phyloP scores from a whole-genome alignment of 2,329 filamentous ascomycete species.

The Fusarium setosum region DNA sequence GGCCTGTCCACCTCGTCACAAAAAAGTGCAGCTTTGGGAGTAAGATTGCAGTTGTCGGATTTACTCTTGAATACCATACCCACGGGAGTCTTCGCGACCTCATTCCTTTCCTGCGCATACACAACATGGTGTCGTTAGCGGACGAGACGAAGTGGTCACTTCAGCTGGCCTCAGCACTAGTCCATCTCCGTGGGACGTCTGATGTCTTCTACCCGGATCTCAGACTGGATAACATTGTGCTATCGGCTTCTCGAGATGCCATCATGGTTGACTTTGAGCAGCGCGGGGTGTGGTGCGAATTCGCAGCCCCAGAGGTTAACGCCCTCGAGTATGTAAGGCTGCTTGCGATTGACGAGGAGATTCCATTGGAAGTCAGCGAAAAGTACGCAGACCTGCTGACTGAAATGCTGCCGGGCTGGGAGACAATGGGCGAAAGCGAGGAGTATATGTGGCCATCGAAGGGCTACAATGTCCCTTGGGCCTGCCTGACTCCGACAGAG shows the following conservation, averaged over 20 bases:
- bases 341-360: conserved; percentile 61
- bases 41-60: conserved; percentile 67
- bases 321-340: conserved; percentile 68
- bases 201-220: conserved; percentile 68
- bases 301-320: conserved; percentile 70
- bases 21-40: conserved; percentile 67
- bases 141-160: conserved; percentile 65
- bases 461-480: conserved; percentile 69
- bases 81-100: conserved; percentile 67
- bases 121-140: conserved; percentile 53
- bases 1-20: conserved; percentile 64
- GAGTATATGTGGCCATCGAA: conserved; percentile 59
- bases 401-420: conserved; percentile 60
- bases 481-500: conserved; percentile 61
- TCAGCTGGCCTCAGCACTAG: conserved; percentile 63
- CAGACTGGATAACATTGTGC: conserved; percentile 69
- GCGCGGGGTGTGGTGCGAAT: conserved; percentile 71
- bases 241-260: conserved; percentile 58
- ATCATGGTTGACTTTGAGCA: conserved; percentile 73
- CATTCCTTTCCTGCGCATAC: conserved; percentile 62
- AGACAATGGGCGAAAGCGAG: conserved; percentile 52
- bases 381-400: conserved; percentile 56
- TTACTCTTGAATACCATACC: conserved; percentile 65
- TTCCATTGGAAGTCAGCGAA: conserved; percentile 52
- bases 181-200: conserved; percentile 59